Evolutionary conservation across 2,329 filamentous ascomycete species (phyloP).

Genomic region (Dothistroma pini): DNA sequence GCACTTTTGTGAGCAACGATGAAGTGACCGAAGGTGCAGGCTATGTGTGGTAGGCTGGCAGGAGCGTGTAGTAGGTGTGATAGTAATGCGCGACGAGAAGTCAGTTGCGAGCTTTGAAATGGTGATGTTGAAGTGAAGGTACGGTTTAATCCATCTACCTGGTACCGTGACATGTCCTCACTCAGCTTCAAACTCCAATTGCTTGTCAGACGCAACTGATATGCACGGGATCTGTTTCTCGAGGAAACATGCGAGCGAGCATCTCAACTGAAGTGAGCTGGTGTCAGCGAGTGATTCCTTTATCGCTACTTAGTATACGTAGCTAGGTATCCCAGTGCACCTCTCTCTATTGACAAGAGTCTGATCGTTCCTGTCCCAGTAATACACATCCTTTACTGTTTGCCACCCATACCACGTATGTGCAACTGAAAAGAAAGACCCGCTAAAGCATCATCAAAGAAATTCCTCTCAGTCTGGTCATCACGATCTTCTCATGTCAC

Average conservation of each 20-base stretch:
- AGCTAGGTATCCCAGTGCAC: not conserved
- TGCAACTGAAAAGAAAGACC: constrained; percentile 2
- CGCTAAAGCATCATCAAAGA: constrained; percentile 1
- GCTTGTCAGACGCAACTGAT: not conserved
- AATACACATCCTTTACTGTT: not conserved
- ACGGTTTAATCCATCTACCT: no score
- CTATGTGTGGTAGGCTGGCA: not conserved
- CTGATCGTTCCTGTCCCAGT: not conserved
- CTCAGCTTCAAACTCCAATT: not conserved
- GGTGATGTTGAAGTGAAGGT: no score
- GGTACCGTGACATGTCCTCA: no score
- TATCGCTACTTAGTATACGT: not conserved
- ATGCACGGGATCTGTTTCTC: not conserved
- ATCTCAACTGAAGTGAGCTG: not conserved
- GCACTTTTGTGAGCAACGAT: not conserved
- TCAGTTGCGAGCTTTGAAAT: no score
- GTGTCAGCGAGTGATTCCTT: not conserved
- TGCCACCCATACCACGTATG: constrained; percentile 2
- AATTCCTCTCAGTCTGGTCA: not conserved
- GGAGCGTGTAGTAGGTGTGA: no score
- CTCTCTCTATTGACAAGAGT: not conserved
- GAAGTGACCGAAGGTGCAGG: not conserved
- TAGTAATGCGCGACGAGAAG: no score
- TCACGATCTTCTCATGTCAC: constrained; percentile 10
- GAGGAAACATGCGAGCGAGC: not conserved